A percentile compares a stretch with the other conserved stretches of the same genome.
Conservation (phyloP, 805 yeast species). For the Yamadazyma phyllophila region DNA sequence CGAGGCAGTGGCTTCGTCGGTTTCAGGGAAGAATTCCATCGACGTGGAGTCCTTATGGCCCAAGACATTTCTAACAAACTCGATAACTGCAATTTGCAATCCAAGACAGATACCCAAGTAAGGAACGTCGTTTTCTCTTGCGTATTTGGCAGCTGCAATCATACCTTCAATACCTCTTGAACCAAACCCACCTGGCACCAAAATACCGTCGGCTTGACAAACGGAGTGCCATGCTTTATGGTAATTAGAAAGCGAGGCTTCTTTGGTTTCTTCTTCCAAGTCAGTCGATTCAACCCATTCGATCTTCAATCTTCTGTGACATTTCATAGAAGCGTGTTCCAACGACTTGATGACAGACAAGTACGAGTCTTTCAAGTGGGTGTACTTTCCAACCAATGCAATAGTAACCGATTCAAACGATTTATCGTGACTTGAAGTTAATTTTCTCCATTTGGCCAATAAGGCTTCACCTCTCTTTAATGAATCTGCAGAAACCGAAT, state of each 20-base stretch:
- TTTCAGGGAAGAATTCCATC: slow-evolving; percentile 72
- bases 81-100: slow-evolving; percentile 94
- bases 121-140: slow-evolving; percentile 93
- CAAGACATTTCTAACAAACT: slow-evolving; percentile 78
- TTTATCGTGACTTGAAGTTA: slow-evolving; percentile 78
- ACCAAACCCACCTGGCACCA: slow-evolving; percentile 99
- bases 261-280: slow-evolving; percentile 72
- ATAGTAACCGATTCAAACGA: slow-evolving; percentile 85
- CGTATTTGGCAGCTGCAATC: slow-evolving; percentile 96
- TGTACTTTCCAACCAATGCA: slow-evolving; percentile 97
- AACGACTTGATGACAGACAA: slow-evolving; percentile 91
- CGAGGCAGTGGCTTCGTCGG: slow-evolving; percentile 61
- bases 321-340: slow-evolving; percentile 92
- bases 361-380: slow-evolving; percentile 92
- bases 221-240: slow-evolving; percentile 95
- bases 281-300: slow-evolving; percentile 96
- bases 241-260: slow-evolving; percentile 66
- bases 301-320: slow-evolving; percentile 79
- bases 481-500: slow-evolving; percentile 45
- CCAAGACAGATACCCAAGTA: slow-evolving; percentile 97
- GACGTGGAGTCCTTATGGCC: slow-evolving; percentile 71
- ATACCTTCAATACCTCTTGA: slow-evolving; percentile 97
- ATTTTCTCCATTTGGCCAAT: slow-evolving; percentile 72
- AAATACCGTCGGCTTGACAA: slow-evolving; percentile 92
- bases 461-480: slow-evolving; percentile 63